Evolutionary conservation across 2,329 filamentous ascomycete genomes (phyloP).

Genomic region (Colletotrichum coccodes): DNA sequence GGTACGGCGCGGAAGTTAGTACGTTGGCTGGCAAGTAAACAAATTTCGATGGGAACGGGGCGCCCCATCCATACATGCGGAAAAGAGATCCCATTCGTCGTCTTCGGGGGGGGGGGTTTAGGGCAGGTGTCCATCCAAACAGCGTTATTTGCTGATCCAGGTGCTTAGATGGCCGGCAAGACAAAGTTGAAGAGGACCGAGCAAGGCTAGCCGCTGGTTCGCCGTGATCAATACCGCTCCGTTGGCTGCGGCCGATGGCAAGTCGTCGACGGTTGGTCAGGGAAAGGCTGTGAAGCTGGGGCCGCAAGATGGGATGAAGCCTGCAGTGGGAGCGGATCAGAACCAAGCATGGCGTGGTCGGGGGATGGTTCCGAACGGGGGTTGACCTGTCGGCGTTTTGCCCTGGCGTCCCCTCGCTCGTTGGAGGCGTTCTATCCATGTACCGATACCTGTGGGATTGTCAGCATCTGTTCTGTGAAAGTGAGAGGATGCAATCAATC

Average conservation of each 20-base stretch:
- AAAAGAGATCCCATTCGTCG: slow-evolving; percentile 5
- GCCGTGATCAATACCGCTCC: neutral
- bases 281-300: slow-evolving; percentile 8
- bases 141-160: neutral
- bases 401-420: slow-evolving; percentile 22
- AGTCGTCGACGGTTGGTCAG: neutral
- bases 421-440: slow-evolving; percentile 17
- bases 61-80: slow-evolving; percentile 14
- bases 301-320: slow-evolving; percentile 31
- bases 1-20: slow-evolving; percentile 34
- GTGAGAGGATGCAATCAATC: neutral
- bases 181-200: neutral
- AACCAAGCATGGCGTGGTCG: slow-evolving; percentile 22
- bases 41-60: slow-evolving; percentile 13
- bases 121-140: neutral
- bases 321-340: slow-evolving; percentile 22
- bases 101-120: neutral
- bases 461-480: neutral
- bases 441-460: neutral
- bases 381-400: slow-evolving; percentile 17
- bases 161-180: neutral
- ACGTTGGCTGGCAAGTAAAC: slow-evolving; percentile 30
- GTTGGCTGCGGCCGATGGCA: slow-evolving; percentile 2
- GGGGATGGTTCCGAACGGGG: slow-evolving; percentile 31
- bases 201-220: neutral